These are phyloP conservation scores for Agaricus sinodeliciosus DNA, from an alignment of 768 basidiomycete genomes.

Conservation along the genomic window DNA sequence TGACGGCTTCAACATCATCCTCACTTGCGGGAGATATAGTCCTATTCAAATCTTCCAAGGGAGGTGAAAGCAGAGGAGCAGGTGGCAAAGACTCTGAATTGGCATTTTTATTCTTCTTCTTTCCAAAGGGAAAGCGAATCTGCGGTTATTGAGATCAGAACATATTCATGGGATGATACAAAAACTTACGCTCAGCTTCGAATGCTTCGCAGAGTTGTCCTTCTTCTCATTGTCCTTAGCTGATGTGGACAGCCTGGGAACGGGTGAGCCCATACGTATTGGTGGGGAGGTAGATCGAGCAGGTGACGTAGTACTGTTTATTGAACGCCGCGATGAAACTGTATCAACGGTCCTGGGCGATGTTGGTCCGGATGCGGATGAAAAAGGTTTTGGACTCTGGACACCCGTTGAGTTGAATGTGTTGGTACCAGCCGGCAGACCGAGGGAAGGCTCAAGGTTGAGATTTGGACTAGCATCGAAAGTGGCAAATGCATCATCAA, in stretches of 20 bases:
- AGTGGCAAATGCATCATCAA: conserved; percentile 42
- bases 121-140: conserved; percentile 78
- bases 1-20: conserved; percentile 72
- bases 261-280: conserved; percentile 50
- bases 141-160: conserved; percentile 17
- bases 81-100: conserved; percentile 31
- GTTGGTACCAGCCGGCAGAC: conserved; percentile 3
- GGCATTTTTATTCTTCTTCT: conserved; percentile 62
- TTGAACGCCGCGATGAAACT: conserved; percentile 29
- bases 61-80: conserved; percentile 33
- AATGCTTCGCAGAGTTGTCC: conserved; percentile 51
- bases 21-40: conserved; percentile 47
- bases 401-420: conserved; percentile 3
- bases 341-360: conserved; percentile 27
- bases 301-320: conserved; percentile 32
- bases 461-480: conserved; percentile 28
- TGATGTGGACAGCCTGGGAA: conserved; percentile 51
- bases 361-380: not conserved
- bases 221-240: conserved; percentile 56
- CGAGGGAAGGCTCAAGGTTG: conserved; percentile 15
- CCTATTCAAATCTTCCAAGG: conserved; percentile 37
- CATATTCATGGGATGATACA: conserved; percentile 1
- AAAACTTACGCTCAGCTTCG: conserved; percentile 65
- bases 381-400: conserved; percentile 9
- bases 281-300: conserved; percentile 41